These are phyloP conservation scores for Rhododendron ovatum DNA, from an alignment of 148 eudicot species.

Conservation along the genomic window DNA sequence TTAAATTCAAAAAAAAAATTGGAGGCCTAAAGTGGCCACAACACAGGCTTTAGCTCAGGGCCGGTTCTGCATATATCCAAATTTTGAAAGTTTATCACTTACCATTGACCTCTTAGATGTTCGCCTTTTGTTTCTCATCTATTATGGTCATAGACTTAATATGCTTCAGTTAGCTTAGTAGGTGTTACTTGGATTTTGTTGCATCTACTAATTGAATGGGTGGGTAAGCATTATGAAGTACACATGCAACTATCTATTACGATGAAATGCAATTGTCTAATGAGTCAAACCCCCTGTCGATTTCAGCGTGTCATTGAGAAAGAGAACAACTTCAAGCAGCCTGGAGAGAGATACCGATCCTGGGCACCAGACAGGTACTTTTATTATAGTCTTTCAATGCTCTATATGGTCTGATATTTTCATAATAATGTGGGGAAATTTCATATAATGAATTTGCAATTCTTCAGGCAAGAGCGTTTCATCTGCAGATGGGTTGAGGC, in stretches of 20 bases:
- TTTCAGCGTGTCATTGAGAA: conserved; percentile 63
- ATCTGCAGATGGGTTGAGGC: conserved; percentile 66
- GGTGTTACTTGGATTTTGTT: background rate
- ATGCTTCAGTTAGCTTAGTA: conserved; percentile 4
- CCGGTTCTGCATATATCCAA: background rate
- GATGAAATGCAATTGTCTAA: background rate
- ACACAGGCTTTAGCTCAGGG: too few relatives aligned
- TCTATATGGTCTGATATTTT: background rate
- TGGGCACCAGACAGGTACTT: conserved; percentile 70
- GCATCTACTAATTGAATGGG: background rate
- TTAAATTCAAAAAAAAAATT: too few relatives aligned
- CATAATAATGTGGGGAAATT: background rate
- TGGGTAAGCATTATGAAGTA: background rate
- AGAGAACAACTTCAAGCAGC: conserved; percentile 89
- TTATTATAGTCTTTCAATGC: background rate
- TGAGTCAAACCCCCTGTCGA: background rate
- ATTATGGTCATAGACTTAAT: background rate
- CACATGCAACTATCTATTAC: background rate
- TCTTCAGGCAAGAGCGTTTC: conserved; percentile 79
- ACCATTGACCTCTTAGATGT: background rate
- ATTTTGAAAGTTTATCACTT: background rate
- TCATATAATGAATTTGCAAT: background rate
- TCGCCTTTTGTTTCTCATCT: background rate
- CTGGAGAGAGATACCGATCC: conserved; percentile 82
- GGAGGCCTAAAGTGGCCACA: too few relatives aligned